Conservation (phyloP, 2,329 filamentous ascomycete species). For the Colletotrichum cordylinicola region DNA sequence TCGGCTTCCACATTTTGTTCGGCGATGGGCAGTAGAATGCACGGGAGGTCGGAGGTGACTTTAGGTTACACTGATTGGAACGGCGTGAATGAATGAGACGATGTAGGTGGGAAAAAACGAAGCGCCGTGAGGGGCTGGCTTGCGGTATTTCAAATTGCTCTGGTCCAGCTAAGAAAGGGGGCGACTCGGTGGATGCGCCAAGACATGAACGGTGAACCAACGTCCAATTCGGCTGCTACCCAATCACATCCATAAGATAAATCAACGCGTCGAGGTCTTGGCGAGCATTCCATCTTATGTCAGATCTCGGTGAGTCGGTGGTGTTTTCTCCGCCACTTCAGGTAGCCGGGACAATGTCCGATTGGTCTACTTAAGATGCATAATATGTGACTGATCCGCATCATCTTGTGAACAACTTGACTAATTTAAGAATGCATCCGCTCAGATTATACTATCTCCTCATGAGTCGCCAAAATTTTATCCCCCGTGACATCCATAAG, state of each 20-base stretch:
- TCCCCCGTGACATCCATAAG: rapidly evolving
- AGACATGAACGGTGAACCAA: no score
- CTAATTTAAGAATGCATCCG: neutral
- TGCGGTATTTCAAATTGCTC: no score
- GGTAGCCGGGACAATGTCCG: neutral
- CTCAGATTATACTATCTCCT: neutral
- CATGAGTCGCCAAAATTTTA: neutral
- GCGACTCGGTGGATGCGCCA: no score
- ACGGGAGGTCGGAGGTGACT: no score
- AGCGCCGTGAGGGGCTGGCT: neutral
- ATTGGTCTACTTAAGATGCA: neutral
- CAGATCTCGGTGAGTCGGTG: neutral
- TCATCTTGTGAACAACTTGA: neutral
- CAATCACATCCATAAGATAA: no score
- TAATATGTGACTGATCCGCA: neutral
- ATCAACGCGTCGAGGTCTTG: no score
- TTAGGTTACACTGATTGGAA: no score
- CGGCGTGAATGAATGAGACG: neutral
- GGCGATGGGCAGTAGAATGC: neutral
- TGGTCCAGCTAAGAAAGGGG: no score
- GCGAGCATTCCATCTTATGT: no score
- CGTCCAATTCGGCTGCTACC: no score
- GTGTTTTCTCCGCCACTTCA: neutral
- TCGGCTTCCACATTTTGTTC: neutral
- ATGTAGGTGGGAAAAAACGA: neutral